These are phyloP conservation scores for Boletus edulis DNA, from an alignment of 768 basidiomycete genomes.

Conservation along the genomic window DNA sequence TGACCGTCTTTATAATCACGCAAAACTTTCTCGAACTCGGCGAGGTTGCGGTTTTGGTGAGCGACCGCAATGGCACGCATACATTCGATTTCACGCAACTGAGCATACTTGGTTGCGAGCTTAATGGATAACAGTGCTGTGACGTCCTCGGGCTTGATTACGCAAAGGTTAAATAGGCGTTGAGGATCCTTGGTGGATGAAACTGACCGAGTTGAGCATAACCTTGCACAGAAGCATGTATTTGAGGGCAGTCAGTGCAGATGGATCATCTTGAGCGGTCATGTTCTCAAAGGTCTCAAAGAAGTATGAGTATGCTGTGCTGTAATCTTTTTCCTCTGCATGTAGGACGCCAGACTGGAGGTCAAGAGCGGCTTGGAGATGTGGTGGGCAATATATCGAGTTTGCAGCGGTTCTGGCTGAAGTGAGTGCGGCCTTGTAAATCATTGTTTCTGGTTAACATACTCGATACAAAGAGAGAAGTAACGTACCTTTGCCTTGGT, in stretches of 20 bases:
- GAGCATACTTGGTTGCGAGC: conserved; percentile 83
- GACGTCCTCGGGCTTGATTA: conserved; percentile 84
- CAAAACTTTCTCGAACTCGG: conserved; percentile 85
- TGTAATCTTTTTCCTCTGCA: conserved; percentile 98
- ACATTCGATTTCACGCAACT: conserved; percentile 86
- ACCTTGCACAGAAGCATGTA: conserved; percentile 99
- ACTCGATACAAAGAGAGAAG: neutral
- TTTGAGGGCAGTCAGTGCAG: conserved; percentile 83
- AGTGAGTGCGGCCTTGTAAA: conserved; percentile 72
- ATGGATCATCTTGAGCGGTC: conserved; percentile 69
- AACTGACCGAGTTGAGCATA: conserved; percentile 88
- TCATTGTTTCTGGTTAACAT: neutral
- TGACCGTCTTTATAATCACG: conserved; percentile 81
- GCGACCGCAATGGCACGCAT: conserved; percentile 95
- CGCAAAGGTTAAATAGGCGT: neutral
- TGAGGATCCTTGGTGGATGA: neutral
- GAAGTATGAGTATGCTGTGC: conserved; percentile 95
- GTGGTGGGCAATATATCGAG: conserved; percentile 88
- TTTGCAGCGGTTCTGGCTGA: conserved; percentile 93
- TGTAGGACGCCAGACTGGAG: conserved; percentile 81
- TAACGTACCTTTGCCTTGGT: conserved; percentile 78
- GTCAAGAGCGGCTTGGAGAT: conserved; percentile 59
- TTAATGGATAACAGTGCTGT: conserved; percentile 83
- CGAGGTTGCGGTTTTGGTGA: conserved; percentile 87
- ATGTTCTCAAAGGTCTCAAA: conserved; percentile 95